phyloP scores from a whole-genome alignment of 1,284 basidiomycete genomes.

The Puccinia coronata region DNA sequence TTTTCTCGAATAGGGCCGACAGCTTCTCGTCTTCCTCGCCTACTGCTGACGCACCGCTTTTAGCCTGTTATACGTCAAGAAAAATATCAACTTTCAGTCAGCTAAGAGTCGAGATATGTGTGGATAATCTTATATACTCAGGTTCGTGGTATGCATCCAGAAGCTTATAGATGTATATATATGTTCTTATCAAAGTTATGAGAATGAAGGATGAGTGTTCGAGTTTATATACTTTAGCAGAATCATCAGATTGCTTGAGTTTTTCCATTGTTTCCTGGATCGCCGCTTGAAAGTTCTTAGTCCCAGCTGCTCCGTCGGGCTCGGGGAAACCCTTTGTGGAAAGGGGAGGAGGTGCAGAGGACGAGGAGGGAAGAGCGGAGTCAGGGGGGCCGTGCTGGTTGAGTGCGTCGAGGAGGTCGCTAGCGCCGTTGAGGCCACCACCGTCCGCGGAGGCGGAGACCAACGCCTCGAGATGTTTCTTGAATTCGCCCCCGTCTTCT shows the following conservation, averaged over 20 bases:
- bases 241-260: conserved; percentile 45
- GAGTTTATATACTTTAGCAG: conserved; percentile 48
- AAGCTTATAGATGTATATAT: not conserved
- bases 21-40: conserved; percentile 40
- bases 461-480: conserved; percentile 45
- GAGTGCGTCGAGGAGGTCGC: conserved; percentile 34
- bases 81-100: not conserved
- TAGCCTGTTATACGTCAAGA: not conserved
- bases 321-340: not conserved
- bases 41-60: not conserved
- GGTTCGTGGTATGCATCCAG: not conserved
- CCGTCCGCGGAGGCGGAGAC: conserved; percentile 20
- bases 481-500: conserved; percentile 48
- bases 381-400: not conserved
- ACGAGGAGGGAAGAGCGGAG: not conserved
- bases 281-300: conserved; percentile 45
- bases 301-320: no score
- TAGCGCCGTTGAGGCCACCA: conserved; percentile 3
- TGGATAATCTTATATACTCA: not conserved
- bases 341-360: not conserved
- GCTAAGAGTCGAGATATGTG: not conserved
- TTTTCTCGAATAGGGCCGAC: conserved; percentile 47
- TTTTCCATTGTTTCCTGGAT: conserved; percentile 48
- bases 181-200: conserved; percentile 12
- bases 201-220: conserved; percentile 26